Evolutionary conservation across 1,284 basidiomycete species (phyloP), one percentile per base, ranked within the genome.

Genomic region (Pascua sp.): DNA sequence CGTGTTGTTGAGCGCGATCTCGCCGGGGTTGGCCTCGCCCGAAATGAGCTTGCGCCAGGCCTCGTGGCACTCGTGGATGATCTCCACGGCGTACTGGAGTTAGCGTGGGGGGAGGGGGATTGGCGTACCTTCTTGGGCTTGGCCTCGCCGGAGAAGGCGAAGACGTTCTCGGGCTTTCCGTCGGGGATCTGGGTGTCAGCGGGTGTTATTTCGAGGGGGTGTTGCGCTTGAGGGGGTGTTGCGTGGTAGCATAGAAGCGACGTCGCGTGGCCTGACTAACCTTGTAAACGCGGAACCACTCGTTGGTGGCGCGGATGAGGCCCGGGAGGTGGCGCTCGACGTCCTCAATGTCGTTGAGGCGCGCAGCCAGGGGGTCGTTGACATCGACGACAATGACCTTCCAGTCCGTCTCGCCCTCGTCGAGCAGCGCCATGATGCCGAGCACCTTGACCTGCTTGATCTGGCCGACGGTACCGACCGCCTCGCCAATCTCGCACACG

Each of bases 391-490:
- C 96, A 75, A 96, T 86, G 80, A 96, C 89, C 80, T 97, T 97
- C 93, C 93, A 97, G 83, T 97, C 93, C 68, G 93, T 97, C 82
- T 97, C 93, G 69, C 93, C 93, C 78, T 97, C 93, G 74, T 97
- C 93, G 67, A 97, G 86, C 57, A 99, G 84, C 54, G 96, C 96
- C 95, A 98, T 98, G 84, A 98, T 96, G 68, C 96, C 96, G 74
- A 99, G 91, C 64, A 98, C 91, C 83, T 99, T 99, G 85, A 99
- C 96, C 80, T 98, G 96, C 83, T 99, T 99, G 79, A 99, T 86
- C 80, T 98, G 95, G 62, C 96, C 96, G 63, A 88, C 86, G 80
- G 95, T 93, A 65, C 94, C 96, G 70, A 98, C 91, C 77, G 95
- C 91, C 80, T 99, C 96, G 64, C 96, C 96, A 73, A 99, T 98